Conservation (phyloP, 306 rosid species). For the barrel medic (Medicago truncatula) region MtrunA17r5.0-ANR NC_053045.1:59495501-59496000, state of each 20-base stretch:
- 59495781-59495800: constrained; percentile 26
- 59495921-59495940: constrained; percentile 76
- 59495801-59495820: constrained; percentile 37
- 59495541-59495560: too few species aligned
- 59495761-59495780: neutral
- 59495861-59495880: constrained; percentile 67
- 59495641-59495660: too few species aligned
- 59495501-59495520: too few species aligned
- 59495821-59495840: constrained; percentile 54
- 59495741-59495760: neutral
- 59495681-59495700: constrained; percentile 1
- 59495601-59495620: constrained; percentile 16
- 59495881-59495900: constrained; percentile 82
- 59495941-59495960: constrained; percentile 17
- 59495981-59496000: constrained; percentile 14
- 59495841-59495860: constrained; percentile 77
- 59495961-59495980: constrained; percentile 22
- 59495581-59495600: constrained; percentile 22
- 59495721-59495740: neutral
- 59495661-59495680: constrained; percentile 20
- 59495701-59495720: constrained; percentile 8
- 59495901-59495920: constrained; percentile 97
- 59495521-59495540: too few species aligned
- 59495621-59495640: neutral
- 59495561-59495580: neutral